Percentiles rank a stretch among this genome's conserved stretches.
phyloP scores from a whole-genome alignment of 495 filamentous ascomycete genomes.

The Hamigera avellanea region DNA sequence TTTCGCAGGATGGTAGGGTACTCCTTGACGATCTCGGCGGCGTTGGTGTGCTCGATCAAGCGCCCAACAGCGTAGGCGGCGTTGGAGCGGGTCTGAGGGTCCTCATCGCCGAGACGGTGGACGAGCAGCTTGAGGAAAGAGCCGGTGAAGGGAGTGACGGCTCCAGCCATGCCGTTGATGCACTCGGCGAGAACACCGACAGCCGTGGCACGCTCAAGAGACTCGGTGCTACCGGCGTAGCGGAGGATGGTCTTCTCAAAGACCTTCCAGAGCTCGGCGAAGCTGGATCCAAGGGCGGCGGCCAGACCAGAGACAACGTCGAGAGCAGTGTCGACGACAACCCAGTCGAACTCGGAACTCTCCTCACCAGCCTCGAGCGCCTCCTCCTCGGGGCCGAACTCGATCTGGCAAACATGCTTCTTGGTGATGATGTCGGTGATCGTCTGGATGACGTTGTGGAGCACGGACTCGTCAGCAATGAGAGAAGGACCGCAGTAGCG shows the following conservation, averaged over 20 bases:
- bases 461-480: conserved; percentile 50
- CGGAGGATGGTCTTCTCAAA: conserved; percentile 85
- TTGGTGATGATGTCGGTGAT: conserved; percentile 68
- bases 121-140: conserved; percentile 68
- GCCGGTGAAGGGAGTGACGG: conserved; percentile 65
- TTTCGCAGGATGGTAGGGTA: conserved; percentile 68
- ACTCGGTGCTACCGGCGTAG: conserved; percentile 72
- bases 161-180: conserved; percentile 69
- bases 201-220: conserved; percentile 74
- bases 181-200: conserved; percentile 91
- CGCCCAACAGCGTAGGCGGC: conserved; percentile 84
- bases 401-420: conserved; percentile 84
- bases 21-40: conserved; percentile 57
- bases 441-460: conserved; percentile 55
- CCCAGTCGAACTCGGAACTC: conserved; percentile 94
- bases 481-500: conserved; percentile 86
- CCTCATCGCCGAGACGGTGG: conserved; percentile 80
- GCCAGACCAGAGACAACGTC: conserved; percentile 80
- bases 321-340: conserved; percentile 85
- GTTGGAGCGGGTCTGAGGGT: conserved; percentile 87
- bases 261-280: conserved; percentile 80
- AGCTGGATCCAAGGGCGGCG: conserved; percentile 67
- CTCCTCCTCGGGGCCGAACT: conserved; percentile 69
- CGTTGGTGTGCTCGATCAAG: conserved; percentile 66
- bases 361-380: conserved; percentile 58